Base-by-base conservation (phyloP, 345 rosid genomes). In the Hypericum androsaemum region DNA sequence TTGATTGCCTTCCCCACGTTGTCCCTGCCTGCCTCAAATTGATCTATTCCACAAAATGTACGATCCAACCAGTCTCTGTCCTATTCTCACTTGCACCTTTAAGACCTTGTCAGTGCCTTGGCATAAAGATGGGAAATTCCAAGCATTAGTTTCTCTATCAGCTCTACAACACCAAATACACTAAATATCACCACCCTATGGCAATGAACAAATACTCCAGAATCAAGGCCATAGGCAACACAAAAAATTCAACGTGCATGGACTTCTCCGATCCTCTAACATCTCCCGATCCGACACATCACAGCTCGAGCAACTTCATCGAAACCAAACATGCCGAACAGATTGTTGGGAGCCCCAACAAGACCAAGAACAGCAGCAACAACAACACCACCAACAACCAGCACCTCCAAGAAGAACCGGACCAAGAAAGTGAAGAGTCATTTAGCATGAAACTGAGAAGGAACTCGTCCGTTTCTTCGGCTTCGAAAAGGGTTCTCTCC, bases 401-500 rank as follows among this genome's bases (percentile, higher is more conserved):
- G 32, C 44, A 37, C 41, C 54, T 58, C 48, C 46, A 44, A 59
- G 64, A 56, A 7, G 49, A 51, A 16, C 68, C 61, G 9, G 66
- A 59, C 12, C 41, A 37, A 56, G 63, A 37, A 35, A 61, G 43
- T 11, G 74, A 51, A 2, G 67, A 58, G 43, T 59, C 50, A 3
- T 59, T 48, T 39, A 55, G 56, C 17, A 32, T 43, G 8, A 75
- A 57, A 51, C 71, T 89, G 60, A 61, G 71, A 57, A 72, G 94
- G 69, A 81, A 79, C 53, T 43, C 65, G 2, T 59, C 70, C 1
- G 55, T 59, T 16, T 59, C 60, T 7, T 16, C 60, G 77, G 67
- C 53, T 1, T 71, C 79, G 32, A 77, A 70, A 61, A 72, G 74
- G 40, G 89, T 78, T 10, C 70, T 87, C 61, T 80, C 98, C 47